Conservation (phyloP, 257 asterid genomes). For the Nicotiana noctiflora region DNA sequence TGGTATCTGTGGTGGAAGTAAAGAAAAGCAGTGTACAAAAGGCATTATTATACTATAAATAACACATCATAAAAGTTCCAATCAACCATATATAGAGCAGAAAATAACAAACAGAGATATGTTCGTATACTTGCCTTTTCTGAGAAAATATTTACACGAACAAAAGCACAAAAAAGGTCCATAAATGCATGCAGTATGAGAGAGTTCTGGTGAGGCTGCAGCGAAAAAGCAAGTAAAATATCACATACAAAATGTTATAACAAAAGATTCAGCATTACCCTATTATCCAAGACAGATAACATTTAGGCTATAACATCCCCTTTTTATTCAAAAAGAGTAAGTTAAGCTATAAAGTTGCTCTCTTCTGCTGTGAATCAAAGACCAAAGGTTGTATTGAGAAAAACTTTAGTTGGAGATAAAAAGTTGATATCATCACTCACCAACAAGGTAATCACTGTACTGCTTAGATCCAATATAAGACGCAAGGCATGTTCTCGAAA, state of each 20-base stretch:
- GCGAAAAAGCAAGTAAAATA: conserved; percentile 19
- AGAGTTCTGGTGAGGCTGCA: conserved; percentile 98
- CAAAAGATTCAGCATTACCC: neutral
- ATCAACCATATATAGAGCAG: conserved; percentile 4
- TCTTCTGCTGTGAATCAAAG: neutral
- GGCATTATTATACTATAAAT: conserved; percentile 5
- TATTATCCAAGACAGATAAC: neutral
- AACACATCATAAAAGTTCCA: neutral
- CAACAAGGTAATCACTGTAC: conserved; percentile 97
- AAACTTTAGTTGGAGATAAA: neutral
- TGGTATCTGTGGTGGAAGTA: conserved; percentile 55
- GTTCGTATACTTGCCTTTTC: conserved; percentile 64
- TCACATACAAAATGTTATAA: neutral
- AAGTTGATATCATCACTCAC: conserved; percentile 40
- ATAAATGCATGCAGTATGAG: conserved; percentile 95
- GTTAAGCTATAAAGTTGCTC: neutral
- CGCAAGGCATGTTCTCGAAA: conserved; percentile 98
- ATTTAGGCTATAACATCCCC: neutral
- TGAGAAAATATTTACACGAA: conserved; percentile 88
- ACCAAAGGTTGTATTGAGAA: neutral
- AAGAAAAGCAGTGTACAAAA: conserved; percentile 1
- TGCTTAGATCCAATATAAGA: conserved; percentile 93
- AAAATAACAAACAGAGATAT: neutral
- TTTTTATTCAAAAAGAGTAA: neutral
- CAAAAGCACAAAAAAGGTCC: conserved; percentile 98